Evolutionary conservation across 306 rosid genomes (phyloP).

Genomic region (Alnus glutinosa): DNA sequence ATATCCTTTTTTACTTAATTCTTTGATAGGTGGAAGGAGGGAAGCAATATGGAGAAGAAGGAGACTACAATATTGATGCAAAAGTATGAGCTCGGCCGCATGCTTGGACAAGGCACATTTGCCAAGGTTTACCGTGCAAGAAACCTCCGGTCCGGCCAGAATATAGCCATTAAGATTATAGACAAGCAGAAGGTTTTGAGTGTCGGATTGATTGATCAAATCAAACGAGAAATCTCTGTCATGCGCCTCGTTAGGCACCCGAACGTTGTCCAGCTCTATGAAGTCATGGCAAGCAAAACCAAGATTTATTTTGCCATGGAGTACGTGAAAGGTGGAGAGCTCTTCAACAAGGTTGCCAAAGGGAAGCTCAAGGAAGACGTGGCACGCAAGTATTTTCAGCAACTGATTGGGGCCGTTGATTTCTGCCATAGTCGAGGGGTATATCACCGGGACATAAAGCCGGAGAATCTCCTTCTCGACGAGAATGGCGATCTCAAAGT

Average conservation of each 20-base stretch:
- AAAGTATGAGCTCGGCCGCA: constrained; percentile 50
- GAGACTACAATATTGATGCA: constrained; percentile 38
- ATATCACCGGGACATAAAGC: constrained; percentile 65
- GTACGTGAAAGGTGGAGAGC: constrained; percentile 63
- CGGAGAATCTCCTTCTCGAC: constrained; percentile 60
- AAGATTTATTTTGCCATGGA: constrained; percentile 72
- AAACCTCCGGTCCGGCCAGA: constrained; percentile 42
- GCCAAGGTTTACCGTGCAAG: constrained; percentile 57
- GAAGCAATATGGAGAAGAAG: constrained; percentile 27
- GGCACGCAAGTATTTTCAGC: constrained; percentile 64
- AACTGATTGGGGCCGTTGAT: constrained; percentile 60
- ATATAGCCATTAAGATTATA: constrained; percentile 51
- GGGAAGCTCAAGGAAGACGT: constrained; percentile 57
- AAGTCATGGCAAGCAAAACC: constrained; percentile 70
- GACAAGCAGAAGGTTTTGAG: constrained; percentile 51
- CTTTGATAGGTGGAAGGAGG: neutral
- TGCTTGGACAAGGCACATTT: constrained; percentile 63
- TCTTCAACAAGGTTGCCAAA: constrained; percentile 45
- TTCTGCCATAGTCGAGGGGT: constrained; percentile 63
- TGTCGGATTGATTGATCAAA: constrained; percentile 55
- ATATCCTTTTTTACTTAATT: neutral
- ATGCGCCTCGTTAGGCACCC: constrained; percentile 58
- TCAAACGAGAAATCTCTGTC: constrained; percentile 59
- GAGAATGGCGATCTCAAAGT: constrained; percentile 67
- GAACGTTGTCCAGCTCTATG: constrained; percentile 57